Conservation (phyloP, 176 grass and related monocot species). For the Aegilops longissima region DNA sequence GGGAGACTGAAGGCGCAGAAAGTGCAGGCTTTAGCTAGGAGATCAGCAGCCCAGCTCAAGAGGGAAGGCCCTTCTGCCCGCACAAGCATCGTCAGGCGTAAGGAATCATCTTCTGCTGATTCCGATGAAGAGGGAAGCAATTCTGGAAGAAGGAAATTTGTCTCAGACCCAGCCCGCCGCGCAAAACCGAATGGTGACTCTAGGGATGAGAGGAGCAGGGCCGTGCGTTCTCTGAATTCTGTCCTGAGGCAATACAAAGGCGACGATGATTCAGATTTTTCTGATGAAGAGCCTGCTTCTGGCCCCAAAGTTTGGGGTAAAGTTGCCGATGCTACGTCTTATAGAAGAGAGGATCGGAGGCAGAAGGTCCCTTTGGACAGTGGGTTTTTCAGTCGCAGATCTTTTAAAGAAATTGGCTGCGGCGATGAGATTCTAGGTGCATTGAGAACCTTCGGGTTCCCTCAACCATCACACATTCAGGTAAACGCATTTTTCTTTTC, state of each 20-base stretch:
- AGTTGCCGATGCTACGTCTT: constrained; percentile 26
- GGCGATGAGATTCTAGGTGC: constrained; percentile 53
- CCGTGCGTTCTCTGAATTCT: constrained; percentile 33
- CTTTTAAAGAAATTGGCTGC: constrained; percentile 78
- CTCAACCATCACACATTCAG: constrained; percentile 91
- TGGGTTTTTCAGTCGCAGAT: constrained; percentile 79
- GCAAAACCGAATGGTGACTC: constrained; percentile 1
- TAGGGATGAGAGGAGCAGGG: constrained; percentile 4
- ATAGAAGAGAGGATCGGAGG: constrained; percentile 14
- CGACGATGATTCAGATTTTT: neutral
- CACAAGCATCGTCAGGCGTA: neutral
- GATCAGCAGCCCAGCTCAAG: constrained; percentile 44
- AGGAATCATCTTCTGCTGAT: neutral
- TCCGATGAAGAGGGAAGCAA: constrained; percentile 2
- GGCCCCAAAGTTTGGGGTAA: constrained; percentile 54
- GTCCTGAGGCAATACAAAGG: constrained; percentile 30
- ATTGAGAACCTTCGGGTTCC: constrained; percentile 54
- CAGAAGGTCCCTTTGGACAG: constrained; percentile 37
- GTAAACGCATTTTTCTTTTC: constrained; percentile 23
- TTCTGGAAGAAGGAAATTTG: constrained; percentile 16
- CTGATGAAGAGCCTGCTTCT: constrained; percentile 4
- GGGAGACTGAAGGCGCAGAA: constrained; percentile 69
- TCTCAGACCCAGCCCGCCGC: neutral
- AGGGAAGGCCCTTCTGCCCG: constrained; percentile 11
- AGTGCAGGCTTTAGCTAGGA: constrained; percentile 49